Base-by-base conservation (phyloP, 2,329 filamentous ascomycete species). In the Pseudogymnoascus sp. region DNA sequence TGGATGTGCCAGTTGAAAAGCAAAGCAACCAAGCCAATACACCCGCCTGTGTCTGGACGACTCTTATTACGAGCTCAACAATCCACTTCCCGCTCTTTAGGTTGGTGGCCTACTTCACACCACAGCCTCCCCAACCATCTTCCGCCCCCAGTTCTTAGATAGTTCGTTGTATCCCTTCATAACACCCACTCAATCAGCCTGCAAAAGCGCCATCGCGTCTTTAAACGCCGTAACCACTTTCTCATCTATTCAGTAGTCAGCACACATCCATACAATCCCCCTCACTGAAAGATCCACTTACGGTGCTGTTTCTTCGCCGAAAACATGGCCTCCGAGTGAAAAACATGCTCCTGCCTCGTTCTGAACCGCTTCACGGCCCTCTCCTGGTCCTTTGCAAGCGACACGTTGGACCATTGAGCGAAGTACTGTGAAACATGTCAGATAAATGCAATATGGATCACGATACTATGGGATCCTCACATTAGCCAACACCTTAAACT, bases 281-380 rank as follows among this genome's bases (percentile, higher is more conserved):
- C 3, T 13, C 4, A 3, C 5, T 10, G 13, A 19, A 19, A 44
- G 50, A 21, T 60, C 3, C 37, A 77, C 89, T 78, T 77, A 96
- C 92, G 90, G 70, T 96, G 92, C 65, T 87, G 81, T 71, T 92
- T 88, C 72, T 89, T 95, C 68, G 88, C 82, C 62, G 86, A 84
- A 63, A 96, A 79, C 26, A 80, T 83, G 40, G 84, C 79, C 73
- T 96, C 93, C 0, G 88, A 85, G 46, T 91, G 79, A 66, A 88
- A 85, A 31, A 96, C 90, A 73, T 88, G 89, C 65, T 85, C 81
- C 73, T 88, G 86, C 66, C 92, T 86, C 1, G 93, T 97, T 71
- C 88, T 89, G 53, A 96, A 88, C 88, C 92, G 86, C 75, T 93
- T 93, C 66, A 85, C 81, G 23, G 90, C 89, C 63, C 93, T 84